Evolutionary conservation across 208 protist species (phyloP).

Genomic region (Balamuthia mandrillaris): DNA sequence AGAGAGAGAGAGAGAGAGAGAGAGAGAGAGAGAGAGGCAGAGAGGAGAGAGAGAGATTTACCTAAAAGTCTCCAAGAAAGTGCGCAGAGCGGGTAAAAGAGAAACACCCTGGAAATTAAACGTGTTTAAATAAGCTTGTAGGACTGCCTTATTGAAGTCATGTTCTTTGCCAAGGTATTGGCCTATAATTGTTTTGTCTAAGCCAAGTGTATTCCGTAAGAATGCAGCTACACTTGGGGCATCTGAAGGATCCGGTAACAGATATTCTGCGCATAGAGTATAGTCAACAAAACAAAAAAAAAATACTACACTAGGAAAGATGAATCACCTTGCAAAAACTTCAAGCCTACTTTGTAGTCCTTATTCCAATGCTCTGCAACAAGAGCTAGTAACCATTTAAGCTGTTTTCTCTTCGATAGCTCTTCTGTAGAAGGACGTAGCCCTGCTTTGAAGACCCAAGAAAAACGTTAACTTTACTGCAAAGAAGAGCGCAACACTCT

Average conservation of each 20-base stretch:
- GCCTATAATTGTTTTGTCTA: slow-evolving; percentile 11
- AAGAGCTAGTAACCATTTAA: slow-evolving; percentile 9
- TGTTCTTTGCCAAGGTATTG: slow-evolving; percentile 4
- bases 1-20: background rate
- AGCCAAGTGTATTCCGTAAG: background rate
- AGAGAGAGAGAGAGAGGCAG: background rate
- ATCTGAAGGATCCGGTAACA: slow-evolving; percentile 21
- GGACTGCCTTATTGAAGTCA: background rate
- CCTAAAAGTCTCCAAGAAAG: slow-evolving; percentile 17
- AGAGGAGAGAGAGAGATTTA: background rate
- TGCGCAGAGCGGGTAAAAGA: background rate
- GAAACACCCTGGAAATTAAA: slow-evolving; percentile 24
- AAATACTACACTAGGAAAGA: background rate
- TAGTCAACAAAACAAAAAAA: background rate
- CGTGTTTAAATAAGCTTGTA: slow-evolving; percentile 15
- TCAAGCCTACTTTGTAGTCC: slow-evolving; percentile 14
- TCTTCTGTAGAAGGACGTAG: slow-evolving; percentile 2
- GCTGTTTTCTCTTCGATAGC: slow-evolving; percentile 28
- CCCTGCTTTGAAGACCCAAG: too few relatives aligned
- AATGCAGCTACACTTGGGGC: background rate
- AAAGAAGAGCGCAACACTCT: too few relatives aligned
- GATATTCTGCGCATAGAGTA: background rate
- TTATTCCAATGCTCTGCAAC: slow-evolving; percentile 33
- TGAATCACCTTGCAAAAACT: slow-evolving; percentile 5
- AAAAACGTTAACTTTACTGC: too few relatives aligned